Evolutionary conservation across 139 green algal genomes (phyloP).

Genomic region (Tetraselmis striata): DNA sequence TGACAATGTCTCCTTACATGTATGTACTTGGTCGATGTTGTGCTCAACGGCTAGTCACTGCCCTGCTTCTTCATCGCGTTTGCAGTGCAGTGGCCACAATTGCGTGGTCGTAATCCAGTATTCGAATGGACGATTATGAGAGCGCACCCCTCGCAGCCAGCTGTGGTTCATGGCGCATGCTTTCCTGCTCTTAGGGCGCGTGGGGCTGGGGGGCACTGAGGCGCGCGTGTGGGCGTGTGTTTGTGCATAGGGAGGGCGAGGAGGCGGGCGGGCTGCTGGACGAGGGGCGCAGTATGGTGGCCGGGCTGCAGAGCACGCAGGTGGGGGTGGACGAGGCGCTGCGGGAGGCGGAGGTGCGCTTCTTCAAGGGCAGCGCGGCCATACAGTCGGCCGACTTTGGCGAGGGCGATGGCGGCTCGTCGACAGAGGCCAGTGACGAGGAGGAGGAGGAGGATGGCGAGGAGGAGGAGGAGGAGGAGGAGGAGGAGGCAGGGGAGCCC

Average conservation of each 20-base stretch:
- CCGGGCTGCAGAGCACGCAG: slow-evolving; percentile 59
- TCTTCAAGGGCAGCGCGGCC: neutral
- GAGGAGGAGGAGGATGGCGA: slow-evolving; percentile 23
- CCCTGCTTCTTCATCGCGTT: no score
- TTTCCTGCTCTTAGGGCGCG: no score
- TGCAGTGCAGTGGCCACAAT: slow-evolving; percentile 8
- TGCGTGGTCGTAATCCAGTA: no score
- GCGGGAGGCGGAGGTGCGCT: neutral
- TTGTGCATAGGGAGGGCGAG: slow-evolving; percentile 5
- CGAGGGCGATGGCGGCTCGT: neutral
- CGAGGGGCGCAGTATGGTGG: slow-evolving; percentile 83
- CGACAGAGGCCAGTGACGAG: neutral
- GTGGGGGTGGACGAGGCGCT: slow-evolving; percentile 82
- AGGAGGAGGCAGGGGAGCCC: slow-evolving; percentile 22
- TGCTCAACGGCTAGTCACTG: no score
- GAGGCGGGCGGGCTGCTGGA: neutral
- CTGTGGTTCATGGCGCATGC: no score
- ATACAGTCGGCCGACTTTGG: slow-evolving; percentile 7
- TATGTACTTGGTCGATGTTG: no score
- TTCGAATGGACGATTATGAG: no score
- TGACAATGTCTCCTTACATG: no score
- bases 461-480: slow-evolving; percentile 15
- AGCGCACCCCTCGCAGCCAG: no score
- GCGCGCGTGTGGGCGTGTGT: neutral
- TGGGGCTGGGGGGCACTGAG: no score